Conservation (phyloP, 805 yeast genomes). For the Lipomyces lipofer region DNA sequence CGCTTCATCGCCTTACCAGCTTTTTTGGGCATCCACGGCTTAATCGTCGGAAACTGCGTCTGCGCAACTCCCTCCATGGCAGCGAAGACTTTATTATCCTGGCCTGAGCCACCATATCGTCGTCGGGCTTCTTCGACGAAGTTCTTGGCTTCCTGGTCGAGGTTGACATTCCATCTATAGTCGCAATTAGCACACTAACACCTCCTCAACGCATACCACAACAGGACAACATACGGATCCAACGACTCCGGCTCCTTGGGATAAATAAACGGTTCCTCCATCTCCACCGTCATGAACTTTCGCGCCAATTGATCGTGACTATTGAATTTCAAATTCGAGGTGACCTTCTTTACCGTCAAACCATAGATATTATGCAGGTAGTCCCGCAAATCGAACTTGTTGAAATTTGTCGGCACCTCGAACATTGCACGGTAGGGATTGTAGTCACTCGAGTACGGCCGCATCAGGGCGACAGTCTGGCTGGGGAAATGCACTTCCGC, state of each 20-base stretch:
- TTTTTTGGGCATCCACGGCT: conserved; percentile 63
- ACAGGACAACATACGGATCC: conserved; percentile 38
- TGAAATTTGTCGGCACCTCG: conserved; percentile 89
- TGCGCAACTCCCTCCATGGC: conserved; percentile 56
- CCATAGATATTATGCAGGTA: conserved; percentile 89
- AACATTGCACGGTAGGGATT: conserved; percentile 93
- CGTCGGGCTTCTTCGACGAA: conserved; percentile 31
- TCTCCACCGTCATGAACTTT: conserved; percentile 95
- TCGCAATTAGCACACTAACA: background rate
- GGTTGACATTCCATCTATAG: conserved; percentile 24
- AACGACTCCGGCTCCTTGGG: conserved; percentile 56
- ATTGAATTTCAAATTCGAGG: conserved; percentile 60
- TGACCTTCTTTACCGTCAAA: conserved; percentile 80
- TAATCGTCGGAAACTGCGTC: conserved; percentile 58
- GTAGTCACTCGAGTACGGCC: conserved; percentile 52
- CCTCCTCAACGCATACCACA: conserved; percentile 22
- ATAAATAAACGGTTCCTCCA: conserved; percentile 96
- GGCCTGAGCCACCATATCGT: conserved; percentile 32
- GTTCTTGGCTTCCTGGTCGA: conserved; percentile 10
- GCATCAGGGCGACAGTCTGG: conserved; percentile 73
- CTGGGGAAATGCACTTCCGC: conserved; percentile 78
- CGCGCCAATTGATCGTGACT: conserved; percentile 53
- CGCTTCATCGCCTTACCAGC: conserved; percentile 10
- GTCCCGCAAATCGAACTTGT: conserved; percentile 91
- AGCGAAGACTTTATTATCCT: conserved; percentile 18